phyloP scores from a whole-genome alignment of 257 asterid species.

The Plantago ovata region DNA sequence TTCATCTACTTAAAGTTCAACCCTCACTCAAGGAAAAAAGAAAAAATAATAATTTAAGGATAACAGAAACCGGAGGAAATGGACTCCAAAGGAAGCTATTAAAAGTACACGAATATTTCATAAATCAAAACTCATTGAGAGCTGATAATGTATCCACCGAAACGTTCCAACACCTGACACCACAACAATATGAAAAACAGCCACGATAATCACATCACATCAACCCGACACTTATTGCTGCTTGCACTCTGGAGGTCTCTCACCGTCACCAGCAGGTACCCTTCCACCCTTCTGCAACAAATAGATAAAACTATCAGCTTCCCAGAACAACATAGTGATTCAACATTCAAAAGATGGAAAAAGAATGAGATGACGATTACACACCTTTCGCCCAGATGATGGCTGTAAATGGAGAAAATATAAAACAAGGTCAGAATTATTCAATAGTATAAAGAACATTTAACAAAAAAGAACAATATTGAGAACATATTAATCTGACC shows the following conservation, averaged over 20 bases:
- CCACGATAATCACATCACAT: background rate
- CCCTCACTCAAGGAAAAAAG: no score
- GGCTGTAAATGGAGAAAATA: background rate
- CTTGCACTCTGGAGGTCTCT: slow-evolving; percentile 16
- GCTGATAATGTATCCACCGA: no score
- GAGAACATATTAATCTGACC: slow-evolving; percentile 39
- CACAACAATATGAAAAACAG: no score
- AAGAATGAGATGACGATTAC: background rate
- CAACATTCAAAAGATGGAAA: background rate
- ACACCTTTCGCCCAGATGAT: background rate
- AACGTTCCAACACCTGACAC: no score
- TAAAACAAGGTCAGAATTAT: background rate
- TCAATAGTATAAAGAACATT: background rate
- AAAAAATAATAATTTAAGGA: no score
- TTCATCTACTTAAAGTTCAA: no score
- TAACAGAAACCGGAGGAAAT: no score
- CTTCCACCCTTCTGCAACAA: background rate
- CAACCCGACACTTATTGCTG: background rate
- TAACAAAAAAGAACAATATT: background rate
- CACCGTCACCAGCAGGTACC: slow-evolving; percentile 11
- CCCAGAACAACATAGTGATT: background rate
- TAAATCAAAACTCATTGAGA: no score
- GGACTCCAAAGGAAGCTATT: no score
- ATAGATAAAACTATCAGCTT: background rate
- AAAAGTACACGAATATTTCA: no score